Base-by-base conservation (phyloP, 805 yeast species). In the Candida oleophila region DNA sequence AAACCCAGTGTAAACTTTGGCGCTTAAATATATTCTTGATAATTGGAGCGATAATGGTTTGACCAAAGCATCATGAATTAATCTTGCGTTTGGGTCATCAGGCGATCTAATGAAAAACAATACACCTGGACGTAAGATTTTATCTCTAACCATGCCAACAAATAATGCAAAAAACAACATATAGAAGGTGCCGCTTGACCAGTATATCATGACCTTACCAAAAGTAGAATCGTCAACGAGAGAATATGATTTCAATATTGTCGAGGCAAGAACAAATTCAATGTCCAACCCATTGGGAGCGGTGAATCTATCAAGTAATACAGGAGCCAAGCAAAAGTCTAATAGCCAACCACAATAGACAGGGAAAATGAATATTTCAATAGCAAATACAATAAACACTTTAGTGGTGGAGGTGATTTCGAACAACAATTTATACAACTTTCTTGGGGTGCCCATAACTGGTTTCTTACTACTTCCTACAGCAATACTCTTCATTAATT, bases 101-200 rank as follows among this genome's bases (percentile, higher is more conserved):
- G 97, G 96, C 19, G 96, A 89, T 55, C 96, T 78, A 49, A 94
- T 87, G 68, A 94, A 94, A 63, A 82, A 94, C 41, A 94, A 71
- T 7, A 89, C 96, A 11, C 99, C 99, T 0, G 87, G 85, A 46
- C 99, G 78, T 48, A 92, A 74, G 35, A 89, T 82, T 49, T 72
- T 67, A 39, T 77, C 69, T 50, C 99, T 76, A 18, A 84, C 77
- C 90, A 90, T 85, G 16, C 95, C 87, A 25, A 92, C 90, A 65
- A 82, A 92, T 42, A 86, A 69, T 1, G 97, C 96, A 68, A 94
- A 83, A 56, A 81, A 73, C 51, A 85, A 83, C 98, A 94, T 91
- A 70, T 89, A 94, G 11, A 76, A 53, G 0, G 96, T 89, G 4
- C 99, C 98, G 45, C 76, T 53, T 3, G 70, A 64, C 96, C 96